Conservation (phyloP, 371 early-diverging fungal genomes). For the Synchytrium microbalum region DNA sequence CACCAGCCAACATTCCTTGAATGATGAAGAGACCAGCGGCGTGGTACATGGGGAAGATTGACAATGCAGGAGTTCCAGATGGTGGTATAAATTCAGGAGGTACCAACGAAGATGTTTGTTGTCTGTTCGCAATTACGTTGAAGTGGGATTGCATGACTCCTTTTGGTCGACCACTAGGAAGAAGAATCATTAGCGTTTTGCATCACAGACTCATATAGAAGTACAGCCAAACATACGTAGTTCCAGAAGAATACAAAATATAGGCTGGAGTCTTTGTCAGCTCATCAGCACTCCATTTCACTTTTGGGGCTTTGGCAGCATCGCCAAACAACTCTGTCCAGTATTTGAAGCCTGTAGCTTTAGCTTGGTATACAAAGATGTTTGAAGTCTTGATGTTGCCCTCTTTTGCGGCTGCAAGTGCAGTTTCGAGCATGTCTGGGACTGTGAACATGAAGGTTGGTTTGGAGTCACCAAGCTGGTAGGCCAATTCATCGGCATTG, state of each 20-base stretch:
- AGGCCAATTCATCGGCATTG: constrained; percentile 31
- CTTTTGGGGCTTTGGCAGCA: constrained; percentile 19
- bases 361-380: constrained; percentile 43
- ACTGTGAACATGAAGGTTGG: constrained; percentile 52
- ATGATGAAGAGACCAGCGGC: too few species aligned
- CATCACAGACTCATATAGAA: too few species aligned
- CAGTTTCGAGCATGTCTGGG: constrained; percentile 37
- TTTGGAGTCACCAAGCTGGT: constrained; percentile 51
- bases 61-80: too few species aligned
- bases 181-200: too few species aligned
- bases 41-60: too few species aligned
- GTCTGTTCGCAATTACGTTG: constrained; percentile 65
- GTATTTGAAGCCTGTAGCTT: too few species aligned
- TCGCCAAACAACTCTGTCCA: too few species aligned
- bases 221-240: too few species aligned
- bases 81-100: too few species aligned
- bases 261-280: constrained; percentile 53
- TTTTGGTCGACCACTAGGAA: too few species aligned
- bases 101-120: too few species aligned
- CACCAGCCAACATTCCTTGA: too few species aligned
- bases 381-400: constrained; percentile 42
- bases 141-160: constrained; percentile 74
- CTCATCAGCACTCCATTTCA: constrained; percentile 27
- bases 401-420: constrained; percentile 47
- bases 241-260: constrained; percentile 82